phyloP scores from a whole-genome alignment of 2,329 filamentous ascomycete species.

The Hypomyces perniciosus region DNA sequence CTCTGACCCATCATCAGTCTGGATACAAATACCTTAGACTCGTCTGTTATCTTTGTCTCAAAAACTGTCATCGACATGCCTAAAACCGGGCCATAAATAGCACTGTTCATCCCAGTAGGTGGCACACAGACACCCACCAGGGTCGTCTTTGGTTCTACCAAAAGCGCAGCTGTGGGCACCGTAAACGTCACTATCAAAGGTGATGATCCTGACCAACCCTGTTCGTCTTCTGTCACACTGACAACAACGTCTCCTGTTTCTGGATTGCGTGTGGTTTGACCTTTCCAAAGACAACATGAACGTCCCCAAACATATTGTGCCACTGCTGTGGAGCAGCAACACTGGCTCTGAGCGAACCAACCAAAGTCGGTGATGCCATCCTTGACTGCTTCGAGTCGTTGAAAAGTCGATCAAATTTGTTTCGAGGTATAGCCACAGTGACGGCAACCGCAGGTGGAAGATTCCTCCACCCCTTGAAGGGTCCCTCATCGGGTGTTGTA shows the following conservation, averaged over 20 bases:
- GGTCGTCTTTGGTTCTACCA: conserved; percentile 26
- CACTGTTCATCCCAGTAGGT: conserved; percentile 19
- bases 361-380: conserved; percentile 22
- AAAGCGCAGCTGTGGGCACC: conserved; percentile 30
- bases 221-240: conserved; percentile 27
- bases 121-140: conserved; percentile 29
- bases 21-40: conserved; percentile 29
- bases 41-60: conserved; percentile 25
- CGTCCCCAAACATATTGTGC: conserved; percentile 32
- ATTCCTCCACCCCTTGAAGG: conserved; percentile 32
- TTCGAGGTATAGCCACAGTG: conserved; percentile 30
- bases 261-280: conserved; percentile 19
- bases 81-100: conserved; percentile 20
- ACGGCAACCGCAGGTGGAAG: conserved; percentile 33
- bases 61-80: conserved; percentile 26
- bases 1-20: conserved; percentile 31
- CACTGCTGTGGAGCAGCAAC: conserved; percentile 20
- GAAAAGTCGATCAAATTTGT: conserved; percentile 23
- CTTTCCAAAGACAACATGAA: conserved; percentile 38
- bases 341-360: conserved; percentile 25
- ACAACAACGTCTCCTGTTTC: conserved; percentile 28
- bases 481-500: conserved; percentile 16
- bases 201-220: conserved; percentile 32
- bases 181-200: conserved; percentile 37
- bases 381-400: conserved; percentile 12